Percentiles rank a stretch among this genome's conserved stretches.
These are phyloP conservation scores for Candida mesenterica DNA, from an alignment of 1,139 yeast genomes.

Conservation along the genomic window DNA sequence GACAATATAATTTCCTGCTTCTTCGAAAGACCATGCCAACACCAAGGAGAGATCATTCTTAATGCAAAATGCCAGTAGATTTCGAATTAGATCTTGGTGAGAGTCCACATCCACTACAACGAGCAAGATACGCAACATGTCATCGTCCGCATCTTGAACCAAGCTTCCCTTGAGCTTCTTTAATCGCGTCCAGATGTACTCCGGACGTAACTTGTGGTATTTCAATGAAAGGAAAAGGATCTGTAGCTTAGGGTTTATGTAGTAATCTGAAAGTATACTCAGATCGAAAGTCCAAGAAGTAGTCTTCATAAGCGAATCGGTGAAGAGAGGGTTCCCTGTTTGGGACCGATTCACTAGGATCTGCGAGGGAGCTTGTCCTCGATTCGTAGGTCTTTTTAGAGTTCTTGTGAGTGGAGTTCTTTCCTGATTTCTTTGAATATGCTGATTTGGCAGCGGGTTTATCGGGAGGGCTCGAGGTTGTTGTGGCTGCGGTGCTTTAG, in stretches of 20 bases:
- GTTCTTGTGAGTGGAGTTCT: background rate
- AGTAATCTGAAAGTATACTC: slow-evolving; percentile 54
- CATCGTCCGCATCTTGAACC: slow-evolving; percentile 25
- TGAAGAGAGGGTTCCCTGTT: slow-evolving; percentile 43
- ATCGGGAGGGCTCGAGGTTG: background rate
- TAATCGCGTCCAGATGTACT: slow-evolving; percentile 73
- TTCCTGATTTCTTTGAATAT: background rate
- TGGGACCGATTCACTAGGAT: slow-evolving; percentile 37
- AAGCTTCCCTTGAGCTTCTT: slow-evolving; percentile 43
- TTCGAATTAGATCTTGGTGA: slow-evolving; percentile 66
- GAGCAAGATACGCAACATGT: slow-evolving; percentile 60
- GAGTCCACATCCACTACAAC: slow-evolving; percentile 79
- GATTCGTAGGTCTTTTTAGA: slow-evolving; percentile 4
- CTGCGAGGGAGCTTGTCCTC: slow-evolving; percentile 21
- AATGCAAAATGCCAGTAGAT: slow-evolving; percentile 67
- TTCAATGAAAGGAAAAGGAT: slow-evolving; percentile 72
- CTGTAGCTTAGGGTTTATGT: slow-evolving; percentile 64
- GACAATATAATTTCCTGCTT: slow-evolving; percentile 78
- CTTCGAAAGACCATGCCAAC: slow-evolving; percentile 79
- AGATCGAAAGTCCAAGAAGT: slow-evolving; percentile 38
- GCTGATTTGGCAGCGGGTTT: background rate
- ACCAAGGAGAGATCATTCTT: slow-evolving; percentile 69
- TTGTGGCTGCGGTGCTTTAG: background rate
- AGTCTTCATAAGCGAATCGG: slow-evolving; percentile 37
- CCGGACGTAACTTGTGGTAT: slow-evolving; percentile 86